Conservation (phyloP, 106 monocot species). For the Narthecium ossifragum region DNA sequence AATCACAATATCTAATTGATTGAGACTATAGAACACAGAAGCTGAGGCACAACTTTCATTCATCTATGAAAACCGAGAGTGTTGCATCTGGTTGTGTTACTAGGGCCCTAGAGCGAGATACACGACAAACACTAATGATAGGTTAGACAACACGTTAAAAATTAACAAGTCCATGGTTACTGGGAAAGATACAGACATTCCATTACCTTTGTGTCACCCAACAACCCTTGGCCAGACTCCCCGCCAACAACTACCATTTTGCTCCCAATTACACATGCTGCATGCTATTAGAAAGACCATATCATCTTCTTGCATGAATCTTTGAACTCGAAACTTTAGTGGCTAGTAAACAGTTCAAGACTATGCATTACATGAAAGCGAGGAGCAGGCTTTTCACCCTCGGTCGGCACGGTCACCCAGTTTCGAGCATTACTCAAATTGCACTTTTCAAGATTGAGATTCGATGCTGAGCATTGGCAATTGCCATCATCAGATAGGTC, state of each 20-base stretch:
- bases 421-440: slow-evolving; percentile 48
- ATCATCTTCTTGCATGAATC: too few species aligned
- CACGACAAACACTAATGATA: background rate
- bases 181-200: background rate
- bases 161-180: background rate
- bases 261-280: slow-evolving; percentile 70
- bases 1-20: background rate
- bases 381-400: slow-evolving; percentile 57
- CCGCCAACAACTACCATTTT: slow-evolving; percentile 99
- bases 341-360: background rate
- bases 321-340: background rate
- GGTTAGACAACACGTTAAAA: background rate
- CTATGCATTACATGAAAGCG: slow-evolving; percentile 55
- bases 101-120: background rate
- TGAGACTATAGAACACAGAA: background rate
- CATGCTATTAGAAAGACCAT: slow-evolving; percentile 45
- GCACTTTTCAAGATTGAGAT: slow-evolving; percentile 29
- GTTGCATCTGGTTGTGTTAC: background rate
- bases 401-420: slow-evolving; percentile 68
- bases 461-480: slow-evolving; percentile 26
- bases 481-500: slow-evolving; percentile 38
- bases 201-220: slow-evolving; percentile 80
- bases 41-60: background rate
- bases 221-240: slow-evolving; percentile 64
- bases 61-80: background rate